These are phyloP conservation scores for Picea abies DNA, from an alignment of 83 land plant species.

Conservation along the genomic window DNA sequence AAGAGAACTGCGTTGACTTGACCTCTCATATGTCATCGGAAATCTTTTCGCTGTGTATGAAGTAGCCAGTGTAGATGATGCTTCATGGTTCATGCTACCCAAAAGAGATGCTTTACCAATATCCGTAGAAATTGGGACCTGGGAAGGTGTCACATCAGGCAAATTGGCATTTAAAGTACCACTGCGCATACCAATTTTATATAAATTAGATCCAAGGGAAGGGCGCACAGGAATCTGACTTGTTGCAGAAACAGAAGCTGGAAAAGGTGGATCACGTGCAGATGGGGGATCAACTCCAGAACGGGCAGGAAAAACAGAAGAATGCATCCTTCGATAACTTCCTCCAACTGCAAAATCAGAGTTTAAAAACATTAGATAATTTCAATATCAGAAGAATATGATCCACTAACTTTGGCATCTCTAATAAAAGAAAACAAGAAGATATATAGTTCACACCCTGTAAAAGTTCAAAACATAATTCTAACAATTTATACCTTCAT, in stretches of 20 bases:
- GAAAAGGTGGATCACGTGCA: slow-evolving; percentile 90
- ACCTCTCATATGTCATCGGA: too few relatives aligned
- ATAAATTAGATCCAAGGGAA: slow-evolving; percentile 24
- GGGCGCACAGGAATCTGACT: slow-evolving; percentile 25
- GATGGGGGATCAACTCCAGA: slow-evolving; percentile 95
- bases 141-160: slow-evolving; percentile 19
- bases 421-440: not conserved
- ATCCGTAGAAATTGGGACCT: not conserved
- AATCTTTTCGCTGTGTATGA: too few relatives aligned
- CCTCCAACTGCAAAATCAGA: slow-evolving; percentile 23
- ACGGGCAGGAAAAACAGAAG: slow-evolving; percentile 41
- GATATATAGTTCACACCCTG: too few relatives aligned
- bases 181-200: slow-evolving; percentile 37
- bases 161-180: not conserved
- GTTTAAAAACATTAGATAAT: not conserved
- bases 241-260: slow-evolving; percentile 69
- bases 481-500: not conserved
- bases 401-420: not conserved
- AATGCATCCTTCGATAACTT: slow-evolving; percentile 46
- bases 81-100: too few relatives aligned
- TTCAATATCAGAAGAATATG: not conserved
- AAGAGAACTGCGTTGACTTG: too few relatives aligned
- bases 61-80: too few relatives aligned
- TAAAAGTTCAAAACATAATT: not conserved
- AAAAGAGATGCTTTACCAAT: not conserved